phyloP scores from a whole-genome alignment of 2,329 filamentous ascomycete species.

The Keithomyces neogunnii region DNA sequence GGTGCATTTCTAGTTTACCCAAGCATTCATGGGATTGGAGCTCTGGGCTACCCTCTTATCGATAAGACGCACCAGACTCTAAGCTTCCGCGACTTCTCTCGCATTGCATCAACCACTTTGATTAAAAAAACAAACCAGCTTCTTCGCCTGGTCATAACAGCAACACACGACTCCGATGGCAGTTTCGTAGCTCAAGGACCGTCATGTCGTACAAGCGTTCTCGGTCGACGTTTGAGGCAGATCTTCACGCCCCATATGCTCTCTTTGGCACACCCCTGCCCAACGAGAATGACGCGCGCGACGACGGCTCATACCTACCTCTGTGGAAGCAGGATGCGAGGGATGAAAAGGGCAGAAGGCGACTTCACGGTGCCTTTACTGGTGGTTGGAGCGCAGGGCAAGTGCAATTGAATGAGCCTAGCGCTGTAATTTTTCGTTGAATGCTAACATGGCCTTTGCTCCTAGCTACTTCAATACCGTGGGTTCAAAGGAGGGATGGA shows the following conservation, averaged over 20 bases:
- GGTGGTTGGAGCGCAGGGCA: conserved; percentile 95
- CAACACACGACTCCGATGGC: neutral
- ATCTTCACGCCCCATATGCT: conserved; percentile 65
- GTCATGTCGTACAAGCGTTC: conserved; percentile 74
- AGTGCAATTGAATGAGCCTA: conserved; percentile 21
- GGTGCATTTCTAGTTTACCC: too few relatives aligned
- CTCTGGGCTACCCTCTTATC: neutral
- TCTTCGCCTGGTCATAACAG: neutral
- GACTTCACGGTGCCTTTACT: conserved; percentile 92
- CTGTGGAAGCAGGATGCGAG: conserved; percentile 98
- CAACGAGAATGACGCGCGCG: conserved; percentile 66
- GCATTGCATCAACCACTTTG: neutral
- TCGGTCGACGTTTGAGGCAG: conserved; percentile 68
- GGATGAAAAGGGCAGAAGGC: conserved; percentile 82
- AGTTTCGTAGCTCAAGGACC: conserved; percentile 7
- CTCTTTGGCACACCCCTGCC: conserved; percentile 81
- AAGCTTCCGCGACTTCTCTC: neutral
- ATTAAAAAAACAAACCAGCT: neutral
- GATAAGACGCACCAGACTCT: neutral
- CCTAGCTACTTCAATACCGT: conserved; percentile 95
- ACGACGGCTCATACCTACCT: conserved; percentile 87
- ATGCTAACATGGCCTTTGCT: neutral
- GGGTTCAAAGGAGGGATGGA: conserved; percentile 97
- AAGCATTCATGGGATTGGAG: too few relatives aligned
- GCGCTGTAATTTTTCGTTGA: neutral